phyloP scores from a whole-genome alignment of 1,284 basidiomycete species.

The Melampsora americana region DNA sequence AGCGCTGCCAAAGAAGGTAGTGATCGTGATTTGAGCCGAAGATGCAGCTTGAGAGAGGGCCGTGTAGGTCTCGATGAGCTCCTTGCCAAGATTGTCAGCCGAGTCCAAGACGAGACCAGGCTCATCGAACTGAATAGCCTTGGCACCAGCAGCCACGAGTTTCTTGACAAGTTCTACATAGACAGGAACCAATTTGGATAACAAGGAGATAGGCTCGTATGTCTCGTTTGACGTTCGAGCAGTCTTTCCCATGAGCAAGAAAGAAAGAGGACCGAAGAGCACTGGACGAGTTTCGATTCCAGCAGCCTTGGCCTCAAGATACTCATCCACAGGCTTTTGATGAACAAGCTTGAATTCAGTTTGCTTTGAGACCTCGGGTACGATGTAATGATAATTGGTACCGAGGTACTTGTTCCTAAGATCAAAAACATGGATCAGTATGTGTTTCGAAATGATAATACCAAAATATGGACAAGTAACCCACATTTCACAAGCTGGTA shows the following conservation, averaged over 20 bases:
- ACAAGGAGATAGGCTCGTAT: conserved; percentile 87
- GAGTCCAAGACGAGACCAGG: conserved; percentile 90
- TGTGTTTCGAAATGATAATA: not conserved
- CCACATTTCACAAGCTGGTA: conserved; percentile 95
- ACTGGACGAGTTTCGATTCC: conserved; percentile 93
- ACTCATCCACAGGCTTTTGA: conserved; percentile 74
- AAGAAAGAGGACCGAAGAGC: conserved; percentile 91
- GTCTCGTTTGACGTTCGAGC: conserved; percentile 76
- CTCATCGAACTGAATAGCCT: conserved; percentile 96
- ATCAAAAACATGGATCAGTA: not conserved
- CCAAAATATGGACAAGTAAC: not conserved
- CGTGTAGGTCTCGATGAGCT: conserved; percentile 78
- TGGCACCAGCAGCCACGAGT: conserved; percentile 86
- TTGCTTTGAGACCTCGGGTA: conserved; percentile 88
- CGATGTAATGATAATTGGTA: conserved; percentile 99
- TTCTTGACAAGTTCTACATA: conserved; percentile 88
- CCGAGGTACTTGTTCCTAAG: conserved; percentile 69
- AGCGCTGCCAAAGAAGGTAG: conserved; percentile 77
- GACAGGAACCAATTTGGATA: conserved; percentile 83
- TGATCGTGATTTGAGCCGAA: conserved; percentile 79
- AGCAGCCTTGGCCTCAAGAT: conserved; percentile 85
- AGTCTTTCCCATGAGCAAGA: conserved; percentile 89
- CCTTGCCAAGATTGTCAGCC: conserved; percentile 72
- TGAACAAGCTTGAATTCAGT: conserved; percentile 92
- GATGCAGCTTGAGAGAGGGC: conserved; percentile 72